Conservation (phyloP, 805 yeast genomes). For the Kodamaea jinghongensis region DNA sequence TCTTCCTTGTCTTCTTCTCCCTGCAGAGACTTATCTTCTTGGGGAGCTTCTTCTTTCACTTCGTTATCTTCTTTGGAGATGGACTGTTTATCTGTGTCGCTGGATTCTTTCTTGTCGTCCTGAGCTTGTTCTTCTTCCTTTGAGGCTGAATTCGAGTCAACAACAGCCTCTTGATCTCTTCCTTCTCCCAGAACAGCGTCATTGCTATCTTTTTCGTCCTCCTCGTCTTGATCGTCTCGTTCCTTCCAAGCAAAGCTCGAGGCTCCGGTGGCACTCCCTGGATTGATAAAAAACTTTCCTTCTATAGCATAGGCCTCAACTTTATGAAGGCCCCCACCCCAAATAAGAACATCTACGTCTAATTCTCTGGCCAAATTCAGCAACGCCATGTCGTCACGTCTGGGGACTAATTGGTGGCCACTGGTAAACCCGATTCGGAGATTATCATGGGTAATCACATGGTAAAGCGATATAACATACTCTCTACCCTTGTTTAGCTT, state of each 20-base stretch:
- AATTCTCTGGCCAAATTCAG: slow-evolving; percentile 81
- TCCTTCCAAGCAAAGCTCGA: slow-evolving; percentile 61
- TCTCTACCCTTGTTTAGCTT: slow-evolving; percentile 13
- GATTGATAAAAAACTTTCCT: slow-evolving; percentile 91
- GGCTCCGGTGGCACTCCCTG: slow-evolving; percentile 97
- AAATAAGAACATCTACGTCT: slow-evolving; percentile 85
- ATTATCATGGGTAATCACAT: slow-evolving; percentile 64
- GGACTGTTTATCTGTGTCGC: too few species aligned
- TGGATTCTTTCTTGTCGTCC: slow-evolving; percentile 4
- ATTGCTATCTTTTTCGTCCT: slow-evolving; percentile 23
- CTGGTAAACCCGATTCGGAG: slow-evolving; percentile 81
- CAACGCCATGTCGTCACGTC: slow-evolving; percentile 80
- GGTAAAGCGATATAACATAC: slow-evolving; percentile 52
- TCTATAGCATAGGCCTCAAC: slow-evolving; percentile 93
- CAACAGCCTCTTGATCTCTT: too few species aligned
- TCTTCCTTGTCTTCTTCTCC: slow-evolving; percentile 17
- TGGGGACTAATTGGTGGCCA: slow-evolving; percentile 82
- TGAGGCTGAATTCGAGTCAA: slow-evolving; percentile 3
- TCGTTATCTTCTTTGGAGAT: slow-evolving; percentile 2
- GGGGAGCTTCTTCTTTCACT: slow-evolving; percentile 2
- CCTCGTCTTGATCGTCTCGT: slow-evolving; percentile 47
- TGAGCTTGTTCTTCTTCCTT: slow-evolving; percentile 9
- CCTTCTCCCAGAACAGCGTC: slow-evolving; percentile 20
- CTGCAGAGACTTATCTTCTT: slow-evolving; percentile 18
- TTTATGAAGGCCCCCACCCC: slow-evolving; percentile 85